Percentiles rank a stretch among this genome's conserved stretches.
Evolutionary conservation across 2,329 filamentous ascomycete species (phyloP).

Genomic region (Aureobasidium namibiae): DNA sequence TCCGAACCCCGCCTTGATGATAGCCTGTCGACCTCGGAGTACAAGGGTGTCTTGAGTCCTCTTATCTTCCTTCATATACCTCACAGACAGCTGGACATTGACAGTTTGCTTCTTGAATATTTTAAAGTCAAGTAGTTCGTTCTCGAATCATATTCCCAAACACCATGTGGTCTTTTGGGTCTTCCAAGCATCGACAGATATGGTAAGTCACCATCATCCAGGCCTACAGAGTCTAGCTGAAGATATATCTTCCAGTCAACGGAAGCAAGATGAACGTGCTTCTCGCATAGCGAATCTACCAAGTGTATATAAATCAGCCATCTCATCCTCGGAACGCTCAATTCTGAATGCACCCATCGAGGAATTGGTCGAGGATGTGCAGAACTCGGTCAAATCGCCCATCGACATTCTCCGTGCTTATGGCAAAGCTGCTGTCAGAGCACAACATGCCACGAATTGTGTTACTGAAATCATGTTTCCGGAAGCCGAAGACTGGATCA

Average conservation of each 20-base stretch:
- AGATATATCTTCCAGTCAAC: constrained; percentile 44
- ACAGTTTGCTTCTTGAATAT: too few species aligned
- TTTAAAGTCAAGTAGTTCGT: too few species aligned
- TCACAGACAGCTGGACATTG: too few species aligned
- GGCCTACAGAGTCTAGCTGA: neutral
- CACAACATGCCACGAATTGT: constrained; percentile 81
- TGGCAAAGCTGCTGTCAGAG: constrained; percentile 74
- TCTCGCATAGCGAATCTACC: constrained; percentile 61
- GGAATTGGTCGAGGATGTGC: constrained; percentile 69
- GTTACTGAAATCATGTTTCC: constrained; percentile 78
- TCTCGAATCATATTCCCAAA: too few species aligned
- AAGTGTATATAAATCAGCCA: constrained; percentile 54
- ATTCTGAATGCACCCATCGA: constrained; percentile 68
- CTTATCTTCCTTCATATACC: neutral
- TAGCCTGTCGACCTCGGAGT: neutral
- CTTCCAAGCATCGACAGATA: neutral
- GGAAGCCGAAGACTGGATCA: constrained; percentile 65
- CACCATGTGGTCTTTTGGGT: constrained; percentile 7
- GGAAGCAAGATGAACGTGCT: constrained; percentile 70
- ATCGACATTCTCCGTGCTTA: constrained; percentile 74
- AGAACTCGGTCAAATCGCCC: constrained; percentile 57
- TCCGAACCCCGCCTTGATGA: neutral
- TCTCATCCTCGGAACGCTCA: constrained; percentile 56
- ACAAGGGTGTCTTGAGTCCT: neutral
- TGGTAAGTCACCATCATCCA: neutral